Evolutionary conservation across 345 rosid species (phyloP).

Genomic region (Melastoma malabathricum): DNA sequence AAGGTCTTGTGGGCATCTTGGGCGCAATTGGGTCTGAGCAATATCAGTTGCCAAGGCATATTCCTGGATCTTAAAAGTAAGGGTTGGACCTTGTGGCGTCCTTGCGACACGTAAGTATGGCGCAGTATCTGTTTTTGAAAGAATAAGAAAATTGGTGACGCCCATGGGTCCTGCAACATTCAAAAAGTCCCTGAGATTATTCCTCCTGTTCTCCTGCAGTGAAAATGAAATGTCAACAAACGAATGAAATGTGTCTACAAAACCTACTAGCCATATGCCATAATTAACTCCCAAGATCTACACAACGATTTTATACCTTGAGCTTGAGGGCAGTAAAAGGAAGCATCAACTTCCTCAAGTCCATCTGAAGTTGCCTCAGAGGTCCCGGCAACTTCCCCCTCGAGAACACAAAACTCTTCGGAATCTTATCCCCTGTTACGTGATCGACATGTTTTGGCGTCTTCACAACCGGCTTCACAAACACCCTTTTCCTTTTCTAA

Average conservation of each 20-base stretch:
- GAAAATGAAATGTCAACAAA: neutral
- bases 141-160: conserved; percentile 79
- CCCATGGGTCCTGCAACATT: conserved; percentile 98
- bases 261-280: neutral
- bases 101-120: conserved; percentile 72
- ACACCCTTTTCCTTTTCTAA: conserved; percentile 43
- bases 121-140: conserved; percentile 58
- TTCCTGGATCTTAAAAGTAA: conserved; percentile 65
- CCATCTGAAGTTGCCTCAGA: conserved; percentile 74
- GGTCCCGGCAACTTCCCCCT: conserved; percentile 76
- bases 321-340: conserved; percentile 88
- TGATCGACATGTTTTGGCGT: conserved; percentile 53
- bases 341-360: conserved; percentile 85
- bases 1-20: conserved; percentile 88
- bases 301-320: conserved; percentile 26
- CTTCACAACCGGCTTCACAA: conserved; percentile 46
- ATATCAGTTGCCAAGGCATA: conserved; percentile 68
- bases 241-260: conserved; percentile 3
- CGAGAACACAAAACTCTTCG: conserved; percentile 78
- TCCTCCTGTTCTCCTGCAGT: conserved; percentile 80
- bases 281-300: neutral
- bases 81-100: conserved; percentile 95
- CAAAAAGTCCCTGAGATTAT: conserved; percentile 67
- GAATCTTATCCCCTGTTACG: conserved; percentile 77
- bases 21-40: conserved; percentile 70